Conservation (phyloP, 345 rosid species). For the Eucalyptus regnans region DNA sequence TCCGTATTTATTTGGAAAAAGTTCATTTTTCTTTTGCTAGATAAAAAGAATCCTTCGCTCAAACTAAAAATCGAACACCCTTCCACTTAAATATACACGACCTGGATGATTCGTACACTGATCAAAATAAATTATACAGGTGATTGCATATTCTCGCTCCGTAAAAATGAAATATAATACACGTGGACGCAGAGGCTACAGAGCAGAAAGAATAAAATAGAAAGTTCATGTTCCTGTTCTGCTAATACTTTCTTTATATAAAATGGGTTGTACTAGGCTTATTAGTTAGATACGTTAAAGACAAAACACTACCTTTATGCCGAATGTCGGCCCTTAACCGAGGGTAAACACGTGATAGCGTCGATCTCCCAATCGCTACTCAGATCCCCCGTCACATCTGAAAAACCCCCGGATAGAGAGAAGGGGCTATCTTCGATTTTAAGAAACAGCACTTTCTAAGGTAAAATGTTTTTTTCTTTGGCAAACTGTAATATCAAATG, state of each 20-base stretch:
- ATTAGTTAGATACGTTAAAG: background rate
- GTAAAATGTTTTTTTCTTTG: background rate
- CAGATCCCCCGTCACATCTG: background rate
- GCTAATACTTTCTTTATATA: background rate
- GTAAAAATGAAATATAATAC: background rate
- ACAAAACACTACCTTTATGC: background rate
- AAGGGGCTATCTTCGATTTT: background rate
- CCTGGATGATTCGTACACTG: accelerated
- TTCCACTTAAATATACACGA: background rate
- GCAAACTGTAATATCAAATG: background rate
- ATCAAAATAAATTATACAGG: background rate
- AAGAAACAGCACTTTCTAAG: background rate
- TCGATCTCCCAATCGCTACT: background rate
- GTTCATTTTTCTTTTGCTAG: background rate
- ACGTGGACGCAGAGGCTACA: background rate
- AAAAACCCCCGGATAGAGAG: background rate
- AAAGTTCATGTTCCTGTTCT: background rate
- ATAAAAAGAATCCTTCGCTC: background rate
- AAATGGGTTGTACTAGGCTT: background rate
- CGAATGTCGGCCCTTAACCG: background rate
- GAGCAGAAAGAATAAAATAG: background rate
- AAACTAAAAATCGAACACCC: background rate
- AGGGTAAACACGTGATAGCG: background rate
- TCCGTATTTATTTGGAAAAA: background rate
- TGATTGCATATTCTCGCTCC: background rate